Evolutionary conservation across 1,139 yeast genomes (phyloP).

Genomic region (Yamadazyma conglobata): DNA sequence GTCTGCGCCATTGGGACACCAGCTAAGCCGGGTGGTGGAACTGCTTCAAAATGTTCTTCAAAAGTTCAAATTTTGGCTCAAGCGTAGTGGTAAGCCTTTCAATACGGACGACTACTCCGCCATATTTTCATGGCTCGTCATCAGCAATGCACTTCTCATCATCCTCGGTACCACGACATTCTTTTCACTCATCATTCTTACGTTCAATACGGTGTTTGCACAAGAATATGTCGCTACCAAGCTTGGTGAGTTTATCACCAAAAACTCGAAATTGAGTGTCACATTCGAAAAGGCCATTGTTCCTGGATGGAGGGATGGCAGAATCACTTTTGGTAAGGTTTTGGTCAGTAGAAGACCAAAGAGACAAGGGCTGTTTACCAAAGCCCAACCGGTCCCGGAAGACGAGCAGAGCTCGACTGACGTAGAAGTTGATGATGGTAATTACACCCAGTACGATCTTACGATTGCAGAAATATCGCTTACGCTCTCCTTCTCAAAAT

Average conservation of each 20-base stretch:
- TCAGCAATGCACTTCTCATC: constrained; percentile 78
- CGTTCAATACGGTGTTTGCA: constrained; percentile 82
- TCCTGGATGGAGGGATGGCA: constrained; percentile 92
- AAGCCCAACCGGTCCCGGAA: too few relatives aligned
- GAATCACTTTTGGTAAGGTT: constrained; percentile 78
- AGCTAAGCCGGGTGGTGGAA: not conserved
- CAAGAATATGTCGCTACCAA: constrained; percentile 83
- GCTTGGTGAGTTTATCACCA: constrained; percentile 79
- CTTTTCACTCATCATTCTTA: constrained; percentile 69
- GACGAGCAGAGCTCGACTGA: constrained; percentile 16
- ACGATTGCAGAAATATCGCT: constrained; percentile 84
- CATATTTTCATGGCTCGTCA: constrained; percentile 82
- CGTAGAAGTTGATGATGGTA: constrained; percentile 64
- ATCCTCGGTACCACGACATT: constrained; percentile 89
- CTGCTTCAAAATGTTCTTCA: not conserved
- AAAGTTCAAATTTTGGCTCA: constrained; percentile 26
- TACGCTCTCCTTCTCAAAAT: constrained; percentile 74
- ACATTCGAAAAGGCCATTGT: constrained; percentile 92
- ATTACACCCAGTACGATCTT: constrained; percentile 90
- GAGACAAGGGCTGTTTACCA: not conserved
- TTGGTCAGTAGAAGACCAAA: constrained; percentile 88
- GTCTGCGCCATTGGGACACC: too few relatives aligned
- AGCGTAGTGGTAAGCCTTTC: constrained; percentile 56
- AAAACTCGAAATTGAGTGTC: constrained; percentile 81
- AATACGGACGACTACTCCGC: constrained; percentile 89